Conservation (phyloP, 495 filamentous ascomycete genomes). For the Tuber borchii region DNA sequence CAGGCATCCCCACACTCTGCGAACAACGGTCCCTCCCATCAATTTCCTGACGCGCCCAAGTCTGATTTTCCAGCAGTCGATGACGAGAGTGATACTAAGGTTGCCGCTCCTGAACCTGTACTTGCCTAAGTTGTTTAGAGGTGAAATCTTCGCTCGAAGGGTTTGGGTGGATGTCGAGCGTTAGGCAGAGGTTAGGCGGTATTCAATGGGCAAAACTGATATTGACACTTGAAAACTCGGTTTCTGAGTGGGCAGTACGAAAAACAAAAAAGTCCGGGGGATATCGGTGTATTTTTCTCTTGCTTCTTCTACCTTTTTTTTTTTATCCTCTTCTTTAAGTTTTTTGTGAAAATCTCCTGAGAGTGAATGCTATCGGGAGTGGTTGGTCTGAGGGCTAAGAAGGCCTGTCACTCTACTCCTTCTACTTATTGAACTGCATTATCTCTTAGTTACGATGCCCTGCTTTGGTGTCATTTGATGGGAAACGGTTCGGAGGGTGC, state of each 20-base stretch:
- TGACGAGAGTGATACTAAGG: background rate
- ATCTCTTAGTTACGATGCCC: background rate
- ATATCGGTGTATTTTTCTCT: slow-evolving; percentile 1
- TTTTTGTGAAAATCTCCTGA: background rate
- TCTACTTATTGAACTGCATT: background rate
- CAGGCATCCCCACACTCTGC: background rate
- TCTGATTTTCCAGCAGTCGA: background rate
- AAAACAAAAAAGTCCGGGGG: slow-evolving; percentile 1
- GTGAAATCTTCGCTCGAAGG: background rate
- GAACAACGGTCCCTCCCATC: background rate
- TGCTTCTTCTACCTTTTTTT: background rate
- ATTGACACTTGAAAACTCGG: background rate
- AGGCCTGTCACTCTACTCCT: background rate
- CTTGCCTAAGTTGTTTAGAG: background rate
- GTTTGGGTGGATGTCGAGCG: background rate
- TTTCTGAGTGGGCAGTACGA: background rate
- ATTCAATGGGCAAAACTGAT: background rate
- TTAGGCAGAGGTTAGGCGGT: background rate
- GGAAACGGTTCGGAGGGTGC: background rate
- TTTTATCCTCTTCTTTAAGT: background rate
- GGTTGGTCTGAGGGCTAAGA: background rate
- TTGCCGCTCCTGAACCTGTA: background rate
- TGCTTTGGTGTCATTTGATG: background rate
- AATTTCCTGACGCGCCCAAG: slow-evolving; percentile 1
- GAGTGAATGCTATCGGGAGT: background rate